These are phyloP conservation scores for Calonectria crousiana DNA, from an alignment of 2,329 filamentous ascomycete species.

Conservation along the genomic window DNA sequence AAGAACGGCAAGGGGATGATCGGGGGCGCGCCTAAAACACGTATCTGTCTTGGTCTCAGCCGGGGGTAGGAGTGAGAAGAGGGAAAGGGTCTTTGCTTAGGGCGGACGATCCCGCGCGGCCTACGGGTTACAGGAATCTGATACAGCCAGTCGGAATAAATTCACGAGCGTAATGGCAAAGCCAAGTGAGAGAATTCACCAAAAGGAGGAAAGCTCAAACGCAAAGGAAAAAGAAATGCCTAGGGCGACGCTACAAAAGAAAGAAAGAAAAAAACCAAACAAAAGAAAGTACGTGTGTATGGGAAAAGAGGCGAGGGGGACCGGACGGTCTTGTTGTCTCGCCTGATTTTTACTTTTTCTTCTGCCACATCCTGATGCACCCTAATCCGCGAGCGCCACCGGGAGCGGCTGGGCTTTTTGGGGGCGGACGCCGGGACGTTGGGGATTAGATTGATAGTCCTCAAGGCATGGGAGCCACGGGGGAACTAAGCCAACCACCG, in stretches of 20 bases:
- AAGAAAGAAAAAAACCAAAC: background rate
- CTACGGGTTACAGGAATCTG: slow-evolving; percentile 5
- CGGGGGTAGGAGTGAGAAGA: background rate
- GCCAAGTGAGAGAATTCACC: slow-evolving; percentile 17
- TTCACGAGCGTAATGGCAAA: slow-evolving; percentile 2
- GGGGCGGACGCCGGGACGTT: background rate
- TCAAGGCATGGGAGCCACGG: background rate
- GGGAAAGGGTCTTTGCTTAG: slow-evolving; percentile 1
- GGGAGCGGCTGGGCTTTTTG: background rate
- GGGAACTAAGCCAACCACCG: background rate
- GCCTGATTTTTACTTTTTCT: slow-evolving; percentile 14
- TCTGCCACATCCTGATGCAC: background rate
- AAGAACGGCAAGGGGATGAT: background rate
- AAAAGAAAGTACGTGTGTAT: slow-evolving; percentile 4
- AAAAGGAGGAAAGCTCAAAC: slow-evolving; percentile 15
- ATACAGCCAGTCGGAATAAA: slow-evolving; percentile 21
- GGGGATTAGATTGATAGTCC: background rate
- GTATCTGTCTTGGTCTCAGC: slow-evolving; percentile 3
- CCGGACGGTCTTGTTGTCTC: slow-evolving; percentile 27
- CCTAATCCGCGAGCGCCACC: background rate
- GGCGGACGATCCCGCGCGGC: slow-evolving; percentile 21
- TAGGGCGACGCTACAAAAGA: background rate
- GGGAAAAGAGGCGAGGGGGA: slow-evolving; percentile 6
- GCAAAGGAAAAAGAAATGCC: background rate
- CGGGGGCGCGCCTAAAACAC: background rate